A percentile compares a stretch with the other conserved stretches of the same genome.
phyloP scores from a whole-genome alignment of 306 rosid genomes.

The Prunus mongolica region DNA sequence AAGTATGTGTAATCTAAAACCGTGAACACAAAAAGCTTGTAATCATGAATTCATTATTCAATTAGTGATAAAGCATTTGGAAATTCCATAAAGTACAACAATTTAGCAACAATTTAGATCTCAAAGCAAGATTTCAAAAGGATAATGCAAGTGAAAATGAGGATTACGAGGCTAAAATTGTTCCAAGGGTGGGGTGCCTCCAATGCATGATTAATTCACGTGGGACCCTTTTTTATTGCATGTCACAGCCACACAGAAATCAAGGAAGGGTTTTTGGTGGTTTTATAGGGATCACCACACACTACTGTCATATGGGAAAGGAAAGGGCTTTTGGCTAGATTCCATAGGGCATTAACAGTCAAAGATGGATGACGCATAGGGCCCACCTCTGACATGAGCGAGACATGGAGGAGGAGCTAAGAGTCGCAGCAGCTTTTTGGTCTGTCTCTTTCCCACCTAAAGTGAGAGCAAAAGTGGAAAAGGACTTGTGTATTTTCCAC shows the following conservation, averaged over 20 bases:
- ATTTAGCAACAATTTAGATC: neutral
- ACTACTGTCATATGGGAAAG: neutral
- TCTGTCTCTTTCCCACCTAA: slow-evolving; percentile 46
- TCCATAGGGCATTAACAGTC: slow-evolving; percentile 34
- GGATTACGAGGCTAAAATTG: neutral
- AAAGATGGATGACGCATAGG: slow-evolving; percentile 34
- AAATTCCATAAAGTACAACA: neutral
- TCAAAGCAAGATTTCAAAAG: neutral
- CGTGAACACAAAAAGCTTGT: no score
- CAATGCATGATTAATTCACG: neutral
- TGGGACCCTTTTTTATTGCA: neutral
- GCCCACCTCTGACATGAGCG: slow-evolving; percentile 39
- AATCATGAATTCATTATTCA: no score
- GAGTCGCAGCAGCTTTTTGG: slow-evolving; percentile 40
- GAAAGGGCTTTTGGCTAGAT: slow-evolving; percentile 8
- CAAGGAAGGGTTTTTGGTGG: neutral
- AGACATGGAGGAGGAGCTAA: slow-evolving; percentile 21
- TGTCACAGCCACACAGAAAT: neutral
- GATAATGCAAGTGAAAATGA: neutral
- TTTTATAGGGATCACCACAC: neutral
- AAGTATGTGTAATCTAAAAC: no score
- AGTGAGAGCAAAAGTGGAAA: slow-evolving; percentile 12
- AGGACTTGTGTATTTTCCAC: slow-evolving; percentile 17
- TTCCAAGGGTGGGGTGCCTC: neutral
- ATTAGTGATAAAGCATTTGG: no score